Conservation (phyloP, 2,329 filamentous ascomycete species). For the Pseudogymnoascus sp. region DNA sequence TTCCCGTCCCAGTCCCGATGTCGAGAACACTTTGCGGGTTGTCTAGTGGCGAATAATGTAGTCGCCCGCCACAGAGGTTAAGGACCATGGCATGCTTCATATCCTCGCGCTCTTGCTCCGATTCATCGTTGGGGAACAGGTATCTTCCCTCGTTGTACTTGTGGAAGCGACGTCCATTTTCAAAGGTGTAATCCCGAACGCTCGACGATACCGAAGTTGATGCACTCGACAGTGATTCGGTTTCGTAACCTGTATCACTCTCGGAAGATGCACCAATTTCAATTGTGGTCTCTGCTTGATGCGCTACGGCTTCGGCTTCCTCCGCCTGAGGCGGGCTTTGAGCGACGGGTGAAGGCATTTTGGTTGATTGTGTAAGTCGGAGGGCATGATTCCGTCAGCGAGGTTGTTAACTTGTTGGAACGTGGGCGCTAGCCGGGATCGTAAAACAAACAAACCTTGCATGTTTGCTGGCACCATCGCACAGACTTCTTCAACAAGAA, state of each 20-base stretch:
- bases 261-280: neutral
- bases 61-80: slow-evolving; percentile 17
- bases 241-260: slow-evolving; percentile 6
- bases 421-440: neutral
- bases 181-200: slow-evolving; percentile 42
- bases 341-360: neutral
- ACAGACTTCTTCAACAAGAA: neutral
- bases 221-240: slow-evolving; percentile 15
- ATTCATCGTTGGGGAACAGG: slow-evolving; percentile 49
- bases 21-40: slow-evolving; percentile 13
- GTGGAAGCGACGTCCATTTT: slow-evolving; percentile 49
- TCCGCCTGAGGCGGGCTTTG: neutral
- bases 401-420: neutral
- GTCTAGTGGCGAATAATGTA: slow-evolving; percentile 15
- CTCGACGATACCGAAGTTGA: slow-evolving; percentile 18
- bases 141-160: slow-evolving; percentile 44
- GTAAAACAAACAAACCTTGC: neutral
- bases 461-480: neutral
- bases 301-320: neutral
- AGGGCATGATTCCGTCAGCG: neutral
- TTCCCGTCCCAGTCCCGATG: slow-evolving; percentile 18
- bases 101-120: slow-evolving; percentile 48
- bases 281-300: neutral
- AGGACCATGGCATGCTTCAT: slow-evolving; percentile 28
- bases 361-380: neutral